These are phyloP conservation scores for Arthrobotrys iridis DNA, from an alignment of 2,329 filamentous ascomycete genomes.

Conservation along the genomic window DNA sequence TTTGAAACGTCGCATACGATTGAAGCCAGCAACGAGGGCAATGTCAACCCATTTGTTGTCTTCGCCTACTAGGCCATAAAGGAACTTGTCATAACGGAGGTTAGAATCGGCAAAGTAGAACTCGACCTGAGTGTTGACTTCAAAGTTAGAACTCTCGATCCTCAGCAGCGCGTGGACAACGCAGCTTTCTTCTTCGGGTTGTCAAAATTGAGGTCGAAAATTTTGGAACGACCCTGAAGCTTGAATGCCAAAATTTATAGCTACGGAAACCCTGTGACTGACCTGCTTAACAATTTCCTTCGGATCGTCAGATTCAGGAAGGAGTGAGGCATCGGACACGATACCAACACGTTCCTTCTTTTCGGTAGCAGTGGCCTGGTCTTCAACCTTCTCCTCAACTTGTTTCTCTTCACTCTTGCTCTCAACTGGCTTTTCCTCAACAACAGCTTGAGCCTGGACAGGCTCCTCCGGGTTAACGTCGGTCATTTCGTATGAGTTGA, in stretches of 20 bases:
- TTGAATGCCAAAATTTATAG: no score
- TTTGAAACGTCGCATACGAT: conserved; percentile 95
- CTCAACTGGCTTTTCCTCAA: conserved; percentile 15
- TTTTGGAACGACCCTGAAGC: not conserved
- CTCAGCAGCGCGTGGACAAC: conserved; percentile 30
- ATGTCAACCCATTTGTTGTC: conserved; percentile 84
- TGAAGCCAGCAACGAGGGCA: conserved; percentile 82
- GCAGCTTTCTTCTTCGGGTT: not conserved
- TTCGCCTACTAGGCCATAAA: conserved; percentile 80
- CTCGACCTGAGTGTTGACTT: conserved; percentile 73
- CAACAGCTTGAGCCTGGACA: conserved; percentile 1
- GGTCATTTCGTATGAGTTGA: conserved; percentile 17
- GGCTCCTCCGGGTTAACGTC: conserved; percentile 33
- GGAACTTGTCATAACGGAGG: conserved; percentile 85
- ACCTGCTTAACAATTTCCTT: conserved; percentile 85
- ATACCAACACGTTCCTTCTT: conserved; percentile 66
- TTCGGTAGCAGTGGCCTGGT: conserved; percentile 37
- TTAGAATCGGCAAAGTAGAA: conserved; percentile 97
- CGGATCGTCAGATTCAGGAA: conserved; percentile 78
- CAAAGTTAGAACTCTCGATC: conserved; percentile 6
- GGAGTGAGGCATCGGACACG: conserved; percentile 76
- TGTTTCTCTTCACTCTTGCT: not conserved
- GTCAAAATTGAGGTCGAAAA: no score
- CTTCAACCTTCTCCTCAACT: conserved; percentile 43
- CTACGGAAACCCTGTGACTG: no score